Evolutionary conservation across 1,139 yeast genomes (phyloP), one percentile per base, ranked within the genome.

Genomic region (Sugiyamaella japonica): DNA sequence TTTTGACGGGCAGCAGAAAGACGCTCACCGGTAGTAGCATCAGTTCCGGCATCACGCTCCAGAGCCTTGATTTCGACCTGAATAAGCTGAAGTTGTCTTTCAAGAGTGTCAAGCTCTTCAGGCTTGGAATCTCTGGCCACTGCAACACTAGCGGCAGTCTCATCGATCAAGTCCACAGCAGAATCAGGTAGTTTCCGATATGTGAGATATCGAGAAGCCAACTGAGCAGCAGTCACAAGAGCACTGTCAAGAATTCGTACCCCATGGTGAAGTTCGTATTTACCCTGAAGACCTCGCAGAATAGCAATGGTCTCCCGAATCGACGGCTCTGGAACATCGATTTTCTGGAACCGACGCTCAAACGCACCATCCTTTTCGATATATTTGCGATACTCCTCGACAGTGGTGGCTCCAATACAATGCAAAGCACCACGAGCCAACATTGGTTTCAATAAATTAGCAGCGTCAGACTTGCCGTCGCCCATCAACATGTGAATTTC

Each of bases 401-500:
- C 86, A 3, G 99, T 95, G 17, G 99, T 93, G 42, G 99, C 99
- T 75, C 99, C 99, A 69, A 91, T 91, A 74, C 97, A 95, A 73
- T 93, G 97, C 68, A 93, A 83, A 52, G 86, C 81, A 61, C 99
- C 99, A 74, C 99, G 85, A 3, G 99, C 97, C 64, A 93, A 82
- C 81, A 95, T 95, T 48, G 99, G 99, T 75, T 93, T 93, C 70
- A 93, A 82, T 65, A 95, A 81, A 72, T 93, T 93, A 47, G 99
- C 99, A 39, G 98, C 99, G 72, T 93, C 98, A 58, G 78, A 78
- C 68, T 80, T 81, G 68, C 99, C 99, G 69, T 93, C 97, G 63
- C 99, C 99, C 98, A 95, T 93, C 64, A 95, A 82, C 97, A 93
- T 91, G 74, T 93, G 99, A 67, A 91, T 91, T 75, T 93, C 99